These are phyloP conservation scores for Cytospora chrysosperma DNA, from an alignment of 2,329 filamentous ascomycete species.

Conservation along the genomic window DNA sequence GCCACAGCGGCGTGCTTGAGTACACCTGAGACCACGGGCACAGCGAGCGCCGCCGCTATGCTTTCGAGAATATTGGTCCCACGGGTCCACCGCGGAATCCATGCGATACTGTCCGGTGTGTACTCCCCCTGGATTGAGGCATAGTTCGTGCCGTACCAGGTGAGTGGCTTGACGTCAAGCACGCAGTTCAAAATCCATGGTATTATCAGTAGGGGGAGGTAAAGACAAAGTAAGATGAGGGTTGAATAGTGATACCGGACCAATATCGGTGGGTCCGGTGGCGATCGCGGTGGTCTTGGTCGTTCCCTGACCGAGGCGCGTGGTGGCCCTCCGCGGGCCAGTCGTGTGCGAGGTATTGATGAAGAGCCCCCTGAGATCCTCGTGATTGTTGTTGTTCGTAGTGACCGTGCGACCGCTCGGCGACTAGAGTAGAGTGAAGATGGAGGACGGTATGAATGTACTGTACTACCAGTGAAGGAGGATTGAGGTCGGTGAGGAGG, in stretches of 20 bases:
- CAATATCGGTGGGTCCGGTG: constrained; percentile 1
- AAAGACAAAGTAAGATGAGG: background rate
- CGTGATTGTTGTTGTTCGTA: constrained; percentile 7
- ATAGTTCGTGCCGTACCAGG: constrained; percentile 1
- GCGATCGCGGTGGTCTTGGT: constrained; percentile 1
- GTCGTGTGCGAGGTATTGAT: constrained; percentile 1
- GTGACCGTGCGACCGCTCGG: background rate
- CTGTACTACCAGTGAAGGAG: background rate
- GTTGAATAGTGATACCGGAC: constrained; percentile 14
- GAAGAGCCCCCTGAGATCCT: constrained; percentile 1
- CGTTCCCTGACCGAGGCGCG: background rate
- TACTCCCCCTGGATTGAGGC: background rate
- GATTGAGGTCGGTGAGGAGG: constrained; percentile 11
- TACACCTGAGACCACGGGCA: background rate
- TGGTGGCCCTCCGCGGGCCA: constrained; percentile 9
- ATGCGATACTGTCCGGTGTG: constrained; percentile 5
- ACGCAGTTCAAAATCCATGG: constrained; percentile 5
- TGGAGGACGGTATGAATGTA: background rate
- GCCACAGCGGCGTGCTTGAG: constrained; percentile 11
- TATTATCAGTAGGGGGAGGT: constrained; percentile 4
- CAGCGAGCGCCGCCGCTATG: constrained; percentile 2
- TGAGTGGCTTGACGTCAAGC: constrained; percentile 11
- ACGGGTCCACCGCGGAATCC: constrained; percentile 7
- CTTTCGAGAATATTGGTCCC: constrained; percentile 10
- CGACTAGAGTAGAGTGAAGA: background rate